Percentiles rank a stretch among this genome's conserved stretches.
Conservation (phyloP, 2,329 filamentous ascomycete genomes). For the Bertia moriformis region DNA sequence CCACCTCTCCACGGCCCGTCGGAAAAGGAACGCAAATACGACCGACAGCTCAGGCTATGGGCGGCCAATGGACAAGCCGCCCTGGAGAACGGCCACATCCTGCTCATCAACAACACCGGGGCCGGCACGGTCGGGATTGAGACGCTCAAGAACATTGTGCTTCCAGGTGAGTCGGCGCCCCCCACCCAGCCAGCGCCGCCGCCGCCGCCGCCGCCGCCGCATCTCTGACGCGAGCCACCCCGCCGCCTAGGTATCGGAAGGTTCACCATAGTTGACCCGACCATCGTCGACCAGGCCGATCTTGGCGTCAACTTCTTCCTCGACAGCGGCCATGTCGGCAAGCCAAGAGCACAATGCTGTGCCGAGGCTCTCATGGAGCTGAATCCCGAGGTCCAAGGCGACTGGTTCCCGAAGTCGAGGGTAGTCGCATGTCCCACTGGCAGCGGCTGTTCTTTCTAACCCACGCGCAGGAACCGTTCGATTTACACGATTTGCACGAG, state of each 20-base stretch:
- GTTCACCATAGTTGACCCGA: not conserved
- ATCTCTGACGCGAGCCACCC: too few species aligned
- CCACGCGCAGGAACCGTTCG: conserved; percentile 3
- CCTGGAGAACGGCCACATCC: not conserved
- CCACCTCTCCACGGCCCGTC: too few species aligned
- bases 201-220: too few species aligned
- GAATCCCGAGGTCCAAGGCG: conserved; percentile 79
- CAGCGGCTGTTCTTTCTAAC: conserved; percentile 3
- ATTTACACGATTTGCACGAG: conserved; percentile 17
- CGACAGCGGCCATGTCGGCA: conserved; percentile 39
- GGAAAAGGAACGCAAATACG: not conserved
- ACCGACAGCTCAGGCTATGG: not conserved
- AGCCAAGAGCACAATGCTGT: conserved; percentile 64
- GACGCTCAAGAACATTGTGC: not conserved
- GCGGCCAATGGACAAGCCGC: not conserved
- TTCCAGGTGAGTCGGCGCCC: not conserved
- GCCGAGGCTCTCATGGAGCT: conserved; percentile 68
- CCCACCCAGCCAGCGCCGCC: too few species aligned
- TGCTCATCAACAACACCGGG: not conserved
- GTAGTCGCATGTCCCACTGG: conserved; percentile 16
- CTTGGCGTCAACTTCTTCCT: not conserved
- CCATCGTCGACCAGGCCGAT: not conserved
- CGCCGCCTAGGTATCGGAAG: not conserved
- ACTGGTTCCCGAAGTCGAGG: conserved; percentile 42
- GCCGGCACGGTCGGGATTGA: not conserved